A percentile compares a stretch with the other conserved stretches of the same genome.
Evolutionary conservation across 331 rosid genomes (phyloP).

Genomic region (Acacia pycnantha): DNA sequence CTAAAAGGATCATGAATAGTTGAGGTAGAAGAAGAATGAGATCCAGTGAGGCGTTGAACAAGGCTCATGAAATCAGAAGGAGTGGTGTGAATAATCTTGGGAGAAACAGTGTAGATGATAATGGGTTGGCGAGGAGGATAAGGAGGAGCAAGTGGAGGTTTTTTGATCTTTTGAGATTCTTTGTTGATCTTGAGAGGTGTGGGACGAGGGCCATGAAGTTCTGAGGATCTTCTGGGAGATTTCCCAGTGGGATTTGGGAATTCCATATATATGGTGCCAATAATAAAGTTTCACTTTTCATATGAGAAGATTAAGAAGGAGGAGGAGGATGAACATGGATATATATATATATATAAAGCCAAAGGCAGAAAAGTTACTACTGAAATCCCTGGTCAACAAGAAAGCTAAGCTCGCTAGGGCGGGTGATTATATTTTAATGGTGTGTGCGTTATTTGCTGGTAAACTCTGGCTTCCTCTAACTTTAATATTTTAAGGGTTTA

Average conservation of each 20-base stretch:
- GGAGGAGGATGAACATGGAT: background rate
- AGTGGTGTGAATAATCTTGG: slow-evolving; percentile 73
- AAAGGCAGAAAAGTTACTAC: background rate
- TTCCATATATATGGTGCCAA: slow-evolving; percentile 36
- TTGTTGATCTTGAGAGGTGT: slow-evolving; percentile 59
- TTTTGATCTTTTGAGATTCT: slow-evolving; percentile 80
- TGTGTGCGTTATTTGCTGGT: slow-evolving; percentile 1
- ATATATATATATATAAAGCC: background rate
- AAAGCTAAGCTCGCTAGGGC: slow-evolving; percentile 13
- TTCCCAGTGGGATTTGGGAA: slow-evolving; percentile 36
- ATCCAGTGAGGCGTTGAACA: slow-evolving; percentile 81
- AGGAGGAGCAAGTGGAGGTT: slow-evolving; percentile 63
- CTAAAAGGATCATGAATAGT: background rate
- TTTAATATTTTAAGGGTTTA: slow-evolving; percentile 9
- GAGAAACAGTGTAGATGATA: slow-evolving; percentile 74
- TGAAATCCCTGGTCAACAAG: slow-evolving; percentile 36
- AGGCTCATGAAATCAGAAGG: slow-evolving; percentile 76
- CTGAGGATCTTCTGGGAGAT: slow-evolving; percentile 55
- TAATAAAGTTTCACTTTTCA: background rate
- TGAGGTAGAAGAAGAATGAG: slow-evolving; percentile 18
- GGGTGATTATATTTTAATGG: slow-evolving; percentile 24
- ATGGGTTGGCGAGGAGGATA: slow-evolving; percentile 65
- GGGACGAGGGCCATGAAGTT: slow-evolving; percentile 83
- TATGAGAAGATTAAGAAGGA: background rate
- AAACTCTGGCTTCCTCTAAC: slow-evolving; percentile 40